Conservation (phyloP, 2,329 filamentous ascomycete genomes). For the Talaromyces sp. region DNA sequence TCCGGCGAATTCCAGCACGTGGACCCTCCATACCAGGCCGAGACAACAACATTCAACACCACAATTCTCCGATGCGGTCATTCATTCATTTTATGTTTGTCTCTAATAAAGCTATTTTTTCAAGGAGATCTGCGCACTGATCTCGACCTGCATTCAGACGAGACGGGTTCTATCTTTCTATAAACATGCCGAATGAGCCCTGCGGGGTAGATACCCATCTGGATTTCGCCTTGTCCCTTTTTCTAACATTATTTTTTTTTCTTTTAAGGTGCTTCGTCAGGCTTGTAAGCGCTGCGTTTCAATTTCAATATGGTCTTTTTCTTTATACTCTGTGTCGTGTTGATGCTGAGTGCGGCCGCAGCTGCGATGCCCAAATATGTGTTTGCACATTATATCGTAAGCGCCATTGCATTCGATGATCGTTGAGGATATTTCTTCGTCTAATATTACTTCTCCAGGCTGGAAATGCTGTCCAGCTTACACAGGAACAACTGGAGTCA, state of each 20-base stretch:
- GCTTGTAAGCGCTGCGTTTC: neutral
- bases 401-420: too few relatives aligned
- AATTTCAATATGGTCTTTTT: constrained; percentile 1
- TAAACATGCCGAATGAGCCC: neutral
- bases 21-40: constrained; percentile 6
- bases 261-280: neutral
- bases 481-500: constrained; percentile 8
- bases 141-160: neutral
- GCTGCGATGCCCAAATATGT: constrained; percentile 12
- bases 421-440: neutral
- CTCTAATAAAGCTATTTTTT: neutral
- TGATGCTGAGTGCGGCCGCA: constrained; percentile 2
- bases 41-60: constrained; percentile 2
- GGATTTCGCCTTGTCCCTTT: neutral
- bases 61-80: neutral
- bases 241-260: neutral
- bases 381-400: constrained; percentile 24
- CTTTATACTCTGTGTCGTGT: constrained; percentile 9
- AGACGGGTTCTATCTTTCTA: neutral
- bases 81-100: neutral
- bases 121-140: neutral
- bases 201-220: neutral
- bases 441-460: constrained; percentile 15
- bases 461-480: constrained; percentile 16
- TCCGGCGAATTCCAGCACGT: constrained; percentile 11